Conservation (phyloP, 164 flowering plant genomes). For the Tinospora cordifolia region DNA sequence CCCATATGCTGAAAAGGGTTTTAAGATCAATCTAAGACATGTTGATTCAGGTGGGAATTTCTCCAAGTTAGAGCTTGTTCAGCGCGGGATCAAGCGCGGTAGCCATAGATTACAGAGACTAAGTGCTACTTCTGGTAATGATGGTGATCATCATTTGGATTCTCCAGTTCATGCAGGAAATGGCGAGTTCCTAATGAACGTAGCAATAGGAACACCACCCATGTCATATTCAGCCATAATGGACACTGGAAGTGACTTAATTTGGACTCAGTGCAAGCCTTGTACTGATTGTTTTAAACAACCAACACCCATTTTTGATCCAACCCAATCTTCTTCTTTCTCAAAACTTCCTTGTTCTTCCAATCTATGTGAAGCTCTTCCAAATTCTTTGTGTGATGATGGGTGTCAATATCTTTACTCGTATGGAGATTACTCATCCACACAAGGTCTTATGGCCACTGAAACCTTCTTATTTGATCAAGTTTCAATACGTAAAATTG, state of each 20-base stretch:
- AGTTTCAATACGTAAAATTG: conserved; percentile 36
- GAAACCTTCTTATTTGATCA: conserved; percentile 66
- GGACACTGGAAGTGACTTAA: conserved; percentile 88
- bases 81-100: conserved; percentile 51
- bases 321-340: conserved; percentile 54
- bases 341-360: conserved; percentile 46
- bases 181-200: conserved; percentile 64
- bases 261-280: conserved; percentile 91
- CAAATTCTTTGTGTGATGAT: conserved; percentile 34
- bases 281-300: conserved; percentile 52
- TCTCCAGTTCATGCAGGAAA: conserved; percentile 37
- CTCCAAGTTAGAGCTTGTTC: conserved; percentile 46
- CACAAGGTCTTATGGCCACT: conserved; percentile 53
- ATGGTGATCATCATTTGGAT: conserved; percentile 8
- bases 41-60: conserved; percentile 53
- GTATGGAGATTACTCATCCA: conserved; percentile 71
- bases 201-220: conserved; percentile 72
- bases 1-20: conserved; percentile 21
- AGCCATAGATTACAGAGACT: conserved; percentile 36
- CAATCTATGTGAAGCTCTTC: conserved; percentile 45
- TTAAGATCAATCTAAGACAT: conserved; percentile 41
- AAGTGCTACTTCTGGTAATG: conserved; percentile 11
- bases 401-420: conserved; percentile 61
- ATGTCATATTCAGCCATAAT: conserved; percentile 43
- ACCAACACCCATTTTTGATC: conserved; percentile 61